Evolutionary conservation across 129 eudicot genomes (phyloP).

Genomic region (Rutidosis leptorrhynchoides): DNA sequence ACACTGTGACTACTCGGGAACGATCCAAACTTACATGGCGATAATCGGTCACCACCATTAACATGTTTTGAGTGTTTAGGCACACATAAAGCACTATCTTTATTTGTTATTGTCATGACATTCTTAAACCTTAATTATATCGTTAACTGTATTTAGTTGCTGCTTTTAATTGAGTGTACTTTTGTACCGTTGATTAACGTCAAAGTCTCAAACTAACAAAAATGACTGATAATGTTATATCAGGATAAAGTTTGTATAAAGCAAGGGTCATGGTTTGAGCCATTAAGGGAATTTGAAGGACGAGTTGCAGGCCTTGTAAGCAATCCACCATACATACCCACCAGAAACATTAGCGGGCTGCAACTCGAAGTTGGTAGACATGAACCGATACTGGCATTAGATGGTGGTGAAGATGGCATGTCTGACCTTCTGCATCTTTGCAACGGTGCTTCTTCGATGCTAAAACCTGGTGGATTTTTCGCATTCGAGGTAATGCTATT

Average conservation of each 20-base stretch:
- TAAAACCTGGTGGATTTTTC: conserved; percentile 82
- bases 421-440: conserved; percentile 67
- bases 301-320: conserved; percentile 73
- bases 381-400: conserved; percentile 88
- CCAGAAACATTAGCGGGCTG: conserved; percentile 54
- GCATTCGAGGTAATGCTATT: conserved; percentile 67
- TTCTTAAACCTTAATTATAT: neutral
- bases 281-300: conserved; percentile 60
- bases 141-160: neutral
- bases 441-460: conserved; percentile 56
- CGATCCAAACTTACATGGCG: too few relatives aligned
- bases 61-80: too few relatives aligned
- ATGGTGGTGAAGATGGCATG: conserved; percentile 85
- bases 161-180: neutral
- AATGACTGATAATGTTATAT: neutral
- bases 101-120: neutral
- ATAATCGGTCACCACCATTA: too few relatives aligned
- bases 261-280: conserved; percentile 94
- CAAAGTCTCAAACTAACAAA: neutral
- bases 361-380: conserved; percentile 88
- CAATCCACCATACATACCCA: conserved; percentile 97
- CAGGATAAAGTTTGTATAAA: conserved; percentile 59
- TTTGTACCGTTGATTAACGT: neutral
- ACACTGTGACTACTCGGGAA: too few relatives aligned
- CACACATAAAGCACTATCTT: neutral